These are phyloP conservation scores for Lasiosphaeria miniovina DNA, from an alignment of 495 filamentous ascomycete genomes.

Conservation along the genomic window DNA sequence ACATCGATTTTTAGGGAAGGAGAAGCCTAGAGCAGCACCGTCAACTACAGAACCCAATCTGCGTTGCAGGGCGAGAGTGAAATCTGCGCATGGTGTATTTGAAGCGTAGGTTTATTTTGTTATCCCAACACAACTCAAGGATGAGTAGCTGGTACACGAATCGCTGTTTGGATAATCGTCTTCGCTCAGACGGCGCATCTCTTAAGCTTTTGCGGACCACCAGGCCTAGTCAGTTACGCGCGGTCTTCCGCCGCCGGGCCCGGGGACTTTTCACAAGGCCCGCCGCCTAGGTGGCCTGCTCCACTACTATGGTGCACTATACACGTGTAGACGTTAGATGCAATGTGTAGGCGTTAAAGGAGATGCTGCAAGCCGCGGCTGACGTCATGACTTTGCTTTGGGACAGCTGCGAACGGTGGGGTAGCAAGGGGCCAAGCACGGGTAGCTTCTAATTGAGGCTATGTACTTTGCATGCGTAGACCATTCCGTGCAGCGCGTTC, in stretches of 20 bases:
- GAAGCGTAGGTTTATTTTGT: too few species aligned
- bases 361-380: constrained; percentile 3
- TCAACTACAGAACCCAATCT: too few species aligned
- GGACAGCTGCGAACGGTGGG: not conserved
- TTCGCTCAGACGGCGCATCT: not conserved
- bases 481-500: too few species aligned
- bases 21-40: too few species aligned
- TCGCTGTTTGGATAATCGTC: too few species aligned
- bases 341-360: not conserved
- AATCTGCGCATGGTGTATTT: too few species aligned
- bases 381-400: constrained; percentile 15
- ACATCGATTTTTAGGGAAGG: too few species aligned
- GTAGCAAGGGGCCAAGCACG: not conserved
- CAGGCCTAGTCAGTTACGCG: not conserved
- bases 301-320: not conserved
- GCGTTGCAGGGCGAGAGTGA: too few species aligned
- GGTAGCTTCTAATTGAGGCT: not conserved
- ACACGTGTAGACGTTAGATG: not conserved
- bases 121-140: too few species aligned
- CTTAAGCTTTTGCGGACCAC: not conserved
- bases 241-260: not conserved
- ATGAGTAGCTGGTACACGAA: too few species aligned
- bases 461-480: too few species aligned
- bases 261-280: not conserved
- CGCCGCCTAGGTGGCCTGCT: not conserved